Evolutionary conservation across 2,329 filamentous ascomycete genomes (phyloP).

Genomic region (Pseudogymnoascus pannorum): DNA sequence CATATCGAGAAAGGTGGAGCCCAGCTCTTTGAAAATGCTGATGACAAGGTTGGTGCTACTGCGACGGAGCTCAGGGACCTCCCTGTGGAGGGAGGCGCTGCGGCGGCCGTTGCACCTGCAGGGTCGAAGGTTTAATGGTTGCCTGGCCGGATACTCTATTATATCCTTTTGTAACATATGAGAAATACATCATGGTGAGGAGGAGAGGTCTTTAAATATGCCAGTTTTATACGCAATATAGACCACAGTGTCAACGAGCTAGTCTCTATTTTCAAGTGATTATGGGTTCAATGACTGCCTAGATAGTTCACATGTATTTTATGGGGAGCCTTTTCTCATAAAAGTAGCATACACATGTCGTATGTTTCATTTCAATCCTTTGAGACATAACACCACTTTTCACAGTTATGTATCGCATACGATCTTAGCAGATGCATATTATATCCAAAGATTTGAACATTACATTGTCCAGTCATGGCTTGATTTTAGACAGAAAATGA

Average conservation of each 20-base stretch:
- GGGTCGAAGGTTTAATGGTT: not conserved
- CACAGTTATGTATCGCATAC: too few relatives aligned
- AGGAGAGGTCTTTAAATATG: not conserved
- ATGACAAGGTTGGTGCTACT: conserved; percentile 17
- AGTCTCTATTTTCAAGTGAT: not conserved
- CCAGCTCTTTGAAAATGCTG: conserved; percentile 20
- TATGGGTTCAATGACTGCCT: too few relatives aligned
- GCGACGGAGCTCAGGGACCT: not conserved
- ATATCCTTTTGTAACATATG: not conserved
- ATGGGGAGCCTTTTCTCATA: too few relatives aligned
- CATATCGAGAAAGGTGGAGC: conserved; percentile 27
- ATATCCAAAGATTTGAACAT: too few relatives aligned
- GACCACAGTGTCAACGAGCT: not conserved
- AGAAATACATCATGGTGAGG: not conserved
- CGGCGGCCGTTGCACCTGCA: not conserved
- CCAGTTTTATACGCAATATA: not conserved
- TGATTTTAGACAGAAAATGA: too few relatives aligned
- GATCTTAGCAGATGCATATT: too few relatives aligned
- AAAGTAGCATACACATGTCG: too few relatives aligned
- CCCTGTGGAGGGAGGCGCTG: not conserved
- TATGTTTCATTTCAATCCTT: too few relatives aligned
- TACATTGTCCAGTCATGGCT: too few relatives aligned
- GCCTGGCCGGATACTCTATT: not conserved
- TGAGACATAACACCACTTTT: too few relatives aligned
- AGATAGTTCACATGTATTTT: too few relatives aligned